Evolutionary conservation across 805 yeast genomes (phyloP), one percentile per base, ranked within the genome.

Genomic region (Citeromyces matritensis): DNA sequence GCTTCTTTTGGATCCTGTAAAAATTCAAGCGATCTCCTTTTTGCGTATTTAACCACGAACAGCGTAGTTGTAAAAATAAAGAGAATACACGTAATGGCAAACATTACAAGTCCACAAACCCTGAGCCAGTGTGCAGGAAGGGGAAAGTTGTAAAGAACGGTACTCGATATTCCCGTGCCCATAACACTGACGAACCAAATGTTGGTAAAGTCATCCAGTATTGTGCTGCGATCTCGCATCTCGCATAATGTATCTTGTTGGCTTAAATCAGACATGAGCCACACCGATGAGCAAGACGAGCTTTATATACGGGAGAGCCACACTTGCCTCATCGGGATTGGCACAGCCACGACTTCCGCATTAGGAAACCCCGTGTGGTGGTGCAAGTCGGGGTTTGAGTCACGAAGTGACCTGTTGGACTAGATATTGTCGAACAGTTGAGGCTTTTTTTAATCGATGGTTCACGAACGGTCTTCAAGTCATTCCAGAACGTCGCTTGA

Each of bases 131-230:
- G 36, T 23, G 43, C 34, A 15, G 42, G 41, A 25, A 42, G 46
- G 0, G 94, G 84, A 47, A 77, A 84, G 24, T 58, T 49, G 48
- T 70, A 65, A 24, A 85, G 57, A 4, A 82, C 55, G 24, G 67
- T 48, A 4, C 80, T 57, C 1, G 82, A 57, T 26, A 84, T 80
- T 2, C 95, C 94, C 3, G 77, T 66, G 2, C 94, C 95, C 95
- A 85, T 85, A n/a, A 74, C 66, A 30, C 72, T 60, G 15, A 79
- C 77, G 51, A 75, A 83, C 63, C 74, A 75, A 5, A 60, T 59
- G 21, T 17, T 17, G 21, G 21, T 17, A 17, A 17, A 17, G 21
- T 17, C 21, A 17, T 17, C 21, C 21, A 17, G 21, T 17, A 17
- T 17, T 5, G 21, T 17, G 21, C 21, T 17, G 21, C 7, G 21